Conservation (phyloP, 1,284 basidiomycete genomes). For the Puccinia brachypodii region DNA sequence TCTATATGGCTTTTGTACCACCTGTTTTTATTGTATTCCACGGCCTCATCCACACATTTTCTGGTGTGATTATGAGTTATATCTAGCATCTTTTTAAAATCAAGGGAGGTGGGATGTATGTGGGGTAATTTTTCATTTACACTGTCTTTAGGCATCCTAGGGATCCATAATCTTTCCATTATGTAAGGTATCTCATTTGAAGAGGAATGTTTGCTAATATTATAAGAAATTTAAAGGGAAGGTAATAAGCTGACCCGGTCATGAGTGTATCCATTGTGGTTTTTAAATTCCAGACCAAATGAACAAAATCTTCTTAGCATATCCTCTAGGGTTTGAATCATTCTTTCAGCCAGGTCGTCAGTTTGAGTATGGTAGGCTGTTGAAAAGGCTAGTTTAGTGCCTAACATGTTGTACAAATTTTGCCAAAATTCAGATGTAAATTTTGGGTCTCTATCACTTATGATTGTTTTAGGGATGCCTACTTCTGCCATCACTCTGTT, state of each 20-base stretch:
- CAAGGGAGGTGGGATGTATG: neutral
- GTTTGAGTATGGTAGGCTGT: slow-evolving; percentile 59
- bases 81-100: neutral
- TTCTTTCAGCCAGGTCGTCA: neutral
- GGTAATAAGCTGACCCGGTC: slow-evolving; percentile 34
- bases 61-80: too few species aligned
- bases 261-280: slow-evolving; percentile 22
- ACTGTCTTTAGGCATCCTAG: neutral
- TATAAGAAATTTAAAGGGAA: too few species aligned
- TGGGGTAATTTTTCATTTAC: neutral
- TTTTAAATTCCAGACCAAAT: slow-evolving; percentile 7
- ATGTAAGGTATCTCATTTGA: slow-evolving; percentile 23
- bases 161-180: slow-evolving; percentile 2
- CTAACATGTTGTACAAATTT: slow-evolving; percentile 57
- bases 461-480: slow-evolving; percentile 59
- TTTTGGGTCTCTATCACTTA: slow-evolving; percentile 59
- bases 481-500: neutral
- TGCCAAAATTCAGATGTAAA: slow-evolving; percentile 61
- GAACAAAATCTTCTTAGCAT: slow-evolving; percentile 49
- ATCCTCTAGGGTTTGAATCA: slow-evolving; percentile 49
- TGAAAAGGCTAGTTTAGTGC: slow-evolving; percentile 59
- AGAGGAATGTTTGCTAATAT: slow-evolving; percentile 29
- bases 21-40: too few species aligned
- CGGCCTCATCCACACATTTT: too few species aligned
- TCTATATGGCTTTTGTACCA: too few species aligned